Conservation (phyloP, 495 filamentous ascomycete genomes). For the Lasiosphaeria hispida region DNA sequence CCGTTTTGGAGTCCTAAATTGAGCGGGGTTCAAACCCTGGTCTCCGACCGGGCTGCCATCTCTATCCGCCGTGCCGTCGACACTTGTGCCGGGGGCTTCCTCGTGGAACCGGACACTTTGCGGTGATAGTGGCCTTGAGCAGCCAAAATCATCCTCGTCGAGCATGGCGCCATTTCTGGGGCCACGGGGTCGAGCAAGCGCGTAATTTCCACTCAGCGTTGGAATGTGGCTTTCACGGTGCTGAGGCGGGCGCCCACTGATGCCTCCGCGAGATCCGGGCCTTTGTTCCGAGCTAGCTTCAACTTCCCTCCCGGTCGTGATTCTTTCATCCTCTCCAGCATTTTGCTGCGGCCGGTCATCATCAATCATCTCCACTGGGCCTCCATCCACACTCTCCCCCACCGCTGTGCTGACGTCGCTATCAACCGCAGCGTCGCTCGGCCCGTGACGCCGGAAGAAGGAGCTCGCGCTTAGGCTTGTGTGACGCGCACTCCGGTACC, state of each 20-base stretch:
- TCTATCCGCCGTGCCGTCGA: not conserved
- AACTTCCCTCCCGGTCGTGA: not conserved
- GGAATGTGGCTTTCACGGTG: constrained; percentile 10
- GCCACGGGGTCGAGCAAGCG: not conserved
- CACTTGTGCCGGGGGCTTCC: not conserved
- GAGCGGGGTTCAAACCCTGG: not conserved
- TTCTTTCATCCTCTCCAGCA: not conserved
- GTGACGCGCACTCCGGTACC: constrained; percentile 40
- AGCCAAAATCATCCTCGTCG: constrained; percentile 1
- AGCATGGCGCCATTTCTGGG: not conserved
- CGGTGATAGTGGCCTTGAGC: constrained; percentile 3
- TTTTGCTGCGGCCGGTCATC: constrained; percentile 3
- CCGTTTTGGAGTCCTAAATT: constrained; percentile 7
- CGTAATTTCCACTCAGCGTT: not conserved
- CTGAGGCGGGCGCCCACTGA: not conserved
- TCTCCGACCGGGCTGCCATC: not conserved
- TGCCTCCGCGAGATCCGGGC: too few relatives aligned
- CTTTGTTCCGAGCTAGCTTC: not conserved
- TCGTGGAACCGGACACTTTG: constrained; percentile 6
- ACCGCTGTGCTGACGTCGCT: constrained; percentile 37
- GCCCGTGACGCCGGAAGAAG: constrained; percentile 27
- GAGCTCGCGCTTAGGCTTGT: constrained; percentile 31
- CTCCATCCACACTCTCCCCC: constrained; percentile 17
- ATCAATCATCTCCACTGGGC: not conserved
- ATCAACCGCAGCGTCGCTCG: constrained; percentile 25